Conservation (phyloP, 257 asterid genomes). For the Solanum okadae region DNA sequence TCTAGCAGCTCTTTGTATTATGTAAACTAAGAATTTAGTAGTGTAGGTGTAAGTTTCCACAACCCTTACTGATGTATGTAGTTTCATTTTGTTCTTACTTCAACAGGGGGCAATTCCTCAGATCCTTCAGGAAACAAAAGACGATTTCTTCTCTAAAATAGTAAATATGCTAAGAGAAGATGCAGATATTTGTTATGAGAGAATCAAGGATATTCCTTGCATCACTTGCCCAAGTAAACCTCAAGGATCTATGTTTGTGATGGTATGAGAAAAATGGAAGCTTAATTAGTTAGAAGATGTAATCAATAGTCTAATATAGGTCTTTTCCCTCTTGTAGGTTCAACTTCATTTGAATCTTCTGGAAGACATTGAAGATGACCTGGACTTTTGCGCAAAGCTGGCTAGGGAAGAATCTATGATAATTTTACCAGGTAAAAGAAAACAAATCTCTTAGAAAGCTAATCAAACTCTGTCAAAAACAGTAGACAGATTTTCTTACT, state of each 20-base stretch:
- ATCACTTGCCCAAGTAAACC: conserved; percentile 79
- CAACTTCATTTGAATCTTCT: conserved; percentile 45
- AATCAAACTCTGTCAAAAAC: not conserved
- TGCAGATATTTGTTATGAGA: conserved; percentile 39
- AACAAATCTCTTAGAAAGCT: not conserved
- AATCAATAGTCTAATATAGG: not conserved
- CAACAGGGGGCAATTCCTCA: conserved; percentile 65
- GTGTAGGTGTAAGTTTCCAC: not conserved
- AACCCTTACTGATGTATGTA: not conserved
- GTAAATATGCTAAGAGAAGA: conserved; percentile 33
- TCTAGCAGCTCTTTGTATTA: not conserved
- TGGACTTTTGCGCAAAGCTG: conserved; percentile 53
- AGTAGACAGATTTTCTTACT: not conserved
- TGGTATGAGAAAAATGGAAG: conserved; percentile 36
- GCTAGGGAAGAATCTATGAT: conserved; percentile 58
- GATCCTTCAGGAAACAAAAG: conserved; percentile 46
- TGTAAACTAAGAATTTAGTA: conserved; percentile 15
- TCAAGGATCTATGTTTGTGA: conserved; percentile 74
- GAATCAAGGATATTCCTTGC: conserved; percentile 50
- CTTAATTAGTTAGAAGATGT: not conserved
- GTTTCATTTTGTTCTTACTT: not conserved
- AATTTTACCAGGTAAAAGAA: conserved; percentile 46
- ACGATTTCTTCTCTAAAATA: conserved; percentile 45
- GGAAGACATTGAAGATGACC: conserved; percentile 50
- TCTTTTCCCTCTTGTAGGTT: conserved; percentile 28